Evolutionary conservation across 2,329 filamentous ascomycete species (phyloP).

Genomic region (Phyllosticta capitalensis): DNA sequence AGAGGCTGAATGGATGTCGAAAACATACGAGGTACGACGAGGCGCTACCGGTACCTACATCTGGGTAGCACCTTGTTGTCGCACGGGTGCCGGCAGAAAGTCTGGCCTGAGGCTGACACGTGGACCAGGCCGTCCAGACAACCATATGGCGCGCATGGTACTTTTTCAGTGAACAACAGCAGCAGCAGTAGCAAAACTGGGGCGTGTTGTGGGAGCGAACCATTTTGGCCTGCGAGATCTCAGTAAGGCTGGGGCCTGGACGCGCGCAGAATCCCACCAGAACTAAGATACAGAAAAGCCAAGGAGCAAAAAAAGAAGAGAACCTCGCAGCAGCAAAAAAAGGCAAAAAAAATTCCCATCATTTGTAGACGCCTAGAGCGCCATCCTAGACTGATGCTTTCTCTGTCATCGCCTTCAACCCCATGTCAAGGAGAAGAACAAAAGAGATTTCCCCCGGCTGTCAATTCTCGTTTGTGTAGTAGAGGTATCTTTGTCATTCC

Average conservation of each 20-base stretch:
- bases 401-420: slow-evolving; percentile 1
- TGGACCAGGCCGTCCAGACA: too few species aligned
- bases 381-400: slow-evolving; percentile 7
- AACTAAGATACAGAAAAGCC: slow-evolving; percentile 8
- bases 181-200: not conserved
- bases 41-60: not conserved
- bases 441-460: not conserved
- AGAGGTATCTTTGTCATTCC: slow-evolving; percentile 4
- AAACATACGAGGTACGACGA: not conserved
- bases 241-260: not conserved
- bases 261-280: not conserved
- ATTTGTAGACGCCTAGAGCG: slow-evolving; percentile 4
- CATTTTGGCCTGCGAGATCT: not conserved
- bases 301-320: not conserved
- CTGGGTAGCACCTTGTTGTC: not conserved
- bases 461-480: not conserved
- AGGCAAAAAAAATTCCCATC: slow-evolving; percentile 1
- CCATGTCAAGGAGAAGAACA: not conserved
- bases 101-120: not conserved
- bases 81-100: not conserved
- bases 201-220: not conserved
- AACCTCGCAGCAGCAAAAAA: not conserved
- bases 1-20: not conserved
- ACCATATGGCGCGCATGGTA: not conserved
- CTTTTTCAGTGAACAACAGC: not conserved